Percentiles rank a stretch among this genome's conserved stretches.
Conservation (phyloP, 2,329 filamentous ascomycete genomes). For the Exophiala xenobiotica region DNA sequence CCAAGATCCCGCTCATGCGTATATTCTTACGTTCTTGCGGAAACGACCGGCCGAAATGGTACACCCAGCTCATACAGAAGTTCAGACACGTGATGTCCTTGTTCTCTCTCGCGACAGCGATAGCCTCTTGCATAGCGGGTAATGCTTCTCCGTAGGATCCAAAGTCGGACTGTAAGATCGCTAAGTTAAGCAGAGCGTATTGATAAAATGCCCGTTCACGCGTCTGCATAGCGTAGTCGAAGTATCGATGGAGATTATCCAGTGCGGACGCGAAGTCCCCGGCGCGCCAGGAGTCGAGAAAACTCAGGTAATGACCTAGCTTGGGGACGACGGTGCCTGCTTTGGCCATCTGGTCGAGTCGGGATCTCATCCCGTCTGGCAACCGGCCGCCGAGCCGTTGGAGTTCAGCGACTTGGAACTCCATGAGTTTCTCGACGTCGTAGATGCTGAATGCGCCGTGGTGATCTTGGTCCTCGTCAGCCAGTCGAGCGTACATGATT, state of each 20-base stretch:
- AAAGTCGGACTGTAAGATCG: slow-evolving; percentile 92
- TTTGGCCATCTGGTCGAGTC: slow-evolving; percentile 66
- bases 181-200: slow-evolving; percentile 89
- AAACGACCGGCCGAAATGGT: slow-evolving; percentile 86
- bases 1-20: slow-evolving; percentile 71
- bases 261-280: slow-evolving; percentile 89
- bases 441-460: slow-evolving; percentile 60
- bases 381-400: slow-evolving; percentile 80
- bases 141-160: slow-evolving; percentile 86
- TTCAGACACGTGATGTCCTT: slow-evolving; percentile 90
- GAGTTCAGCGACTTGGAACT: slow-evolving; percentile 85
- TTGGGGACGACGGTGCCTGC: slow-evolving; percentile 26
- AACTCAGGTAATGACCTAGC: slow-evolving; percentile 51
- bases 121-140: slow-evolving; percentile 91
- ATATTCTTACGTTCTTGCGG: slow-evolving; percentile 70
- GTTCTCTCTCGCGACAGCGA: slow-evolving; percentile 91
- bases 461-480: slow-evolving; percentile 31
- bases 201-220: slow-evolving; percentile 85
- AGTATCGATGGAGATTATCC: slow-evolving; percentile 89
- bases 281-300: slow-evolving; percentile 86
- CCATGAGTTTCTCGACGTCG: slow-evolving; percentile 76
- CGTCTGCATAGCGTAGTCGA: slow-evolving; percentile 91
- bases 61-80: slow-evolving; percentile 93
- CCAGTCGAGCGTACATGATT: slow-evolving; percentile 52
- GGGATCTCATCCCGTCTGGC: slow-evolving; percentile 68